Base-by-base conservation (phyloP, 139 green algal genomes). In the Gonium pectorale region DNA sequence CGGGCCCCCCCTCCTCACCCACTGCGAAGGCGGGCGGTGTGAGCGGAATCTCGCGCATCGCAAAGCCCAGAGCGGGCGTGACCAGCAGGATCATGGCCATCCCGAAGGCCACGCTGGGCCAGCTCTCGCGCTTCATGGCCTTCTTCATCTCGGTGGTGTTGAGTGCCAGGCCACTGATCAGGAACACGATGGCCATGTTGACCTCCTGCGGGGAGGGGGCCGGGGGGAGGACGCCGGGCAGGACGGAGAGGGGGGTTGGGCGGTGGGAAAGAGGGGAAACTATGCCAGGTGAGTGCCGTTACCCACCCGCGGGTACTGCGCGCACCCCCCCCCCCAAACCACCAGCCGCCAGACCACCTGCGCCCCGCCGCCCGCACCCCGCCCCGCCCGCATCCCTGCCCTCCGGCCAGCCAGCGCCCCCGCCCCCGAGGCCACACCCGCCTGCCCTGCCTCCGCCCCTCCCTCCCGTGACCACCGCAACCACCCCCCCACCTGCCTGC, bases 91-190 rank as follows among this genome's bases (percentile, higher is more conserved):
- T 95, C 46, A 91, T 83, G 2, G 87, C 15, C 3, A 92, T 67
- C 24, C 91, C 92, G 62, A 85, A 95, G 0, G 82, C 15, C 6
- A 93, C 59, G 21, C 59, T 89, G 33, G 59, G 63, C 54, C 59
- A 43, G 73, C 60, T 54, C 13, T 69, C 70, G 33, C 86, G 43
- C 62, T 26, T 24, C 43, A 84, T 77, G 26, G 90, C 81, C 75
- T 66, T 75, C 29, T 86, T 86, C 24, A 81, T 24, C n/a, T 87
- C 79, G n/a, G 59, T 67, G 1, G 91, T 95, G 17, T 92, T 92
- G 4, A 96, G 89, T n/a, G 75, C 84, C 6, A 94, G 74, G 49
- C 93, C 93, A 2, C 77, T 90, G 41, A 96, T 92, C 11, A 96
- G 70, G 78, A 94, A 94, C 43, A 94, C 88, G 22, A 90, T 82